Percentiles rank a stretch among this genome's conserved stretches.
These are phyloP conservation scores for Phellopilus nigrolimitatus DNA, from an alignment of 1,284 basidiomycete genomes.

Conservation along the genomic window DNA sequence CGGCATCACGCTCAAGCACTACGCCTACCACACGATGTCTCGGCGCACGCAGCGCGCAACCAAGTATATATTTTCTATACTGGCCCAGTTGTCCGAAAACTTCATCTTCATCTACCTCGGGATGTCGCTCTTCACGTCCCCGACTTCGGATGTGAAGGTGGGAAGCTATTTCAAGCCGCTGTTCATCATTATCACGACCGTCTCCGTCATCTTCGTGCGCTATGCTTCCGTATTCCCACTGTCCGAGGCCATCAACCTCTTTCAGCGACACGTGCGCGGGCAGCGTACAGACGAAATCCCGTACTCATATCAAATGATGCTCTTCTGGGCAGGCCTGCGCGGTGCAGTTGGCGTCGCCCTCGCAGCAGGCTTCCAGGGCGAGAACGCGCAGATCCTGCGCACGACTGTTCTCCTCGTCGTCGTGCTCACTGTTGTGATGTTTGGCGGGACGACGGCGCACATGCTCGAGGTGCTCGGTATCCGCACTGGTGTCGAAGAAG, in stretches of 20 bases:
- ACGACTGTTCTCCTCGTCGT: slow-evolving; percentile 96
- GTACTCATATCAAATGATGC: slow-evolving; percentile 96
- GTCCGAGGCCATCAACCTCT: slow-evolving; percentile 93
- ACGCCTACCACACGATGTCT: slow-evolving; percentile 99
- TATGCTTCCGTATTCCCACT: slow-evolving; percentile 97
- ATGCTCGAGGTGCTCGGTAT: slow-evolving; percentile 99
- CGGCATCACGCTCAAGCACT: slow-evolving; percentile 98
- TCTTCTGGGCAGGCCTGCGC: slow-evolving; percentile 97
- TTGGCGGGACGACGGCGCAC: slow-evolving; percentile 92
- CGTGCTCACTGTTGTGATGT: slow-evolving; percentile 91
- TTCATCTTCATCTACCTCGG: slow-evolving; percentile 99
- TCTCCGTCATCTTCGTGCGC: slow-evolving; percentile 90
- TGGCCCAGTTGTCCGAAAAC: slow-evolving; percentile 95
- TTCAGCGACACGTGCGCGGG: slow-evolving; percentile 77
- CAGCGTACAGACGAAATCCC: slow-evolving; percentile 85
- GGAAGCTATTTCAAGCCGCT: slow-evolving; percentile 91
- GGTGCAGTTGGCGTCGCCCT: slow-evolving; percentile 97
- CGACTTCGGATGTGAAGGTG: slow-evolving; percentile 65
- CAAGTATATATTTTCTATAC: slow-evolving; percentile 92
- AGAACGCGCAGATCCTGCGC: slow-evolving; percentile 85
- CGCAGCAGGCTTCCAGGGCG: slow-evolving; percentile 90
- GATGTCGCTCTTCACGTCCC: slow-evolving; percentile 87
- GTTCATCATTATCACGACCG: slow-evolving; percentile 87
- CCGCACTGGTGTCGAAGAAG: slow-evolving; percentile 92
- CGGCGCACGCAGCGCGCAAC: slow-evolving; percentile 88